These are phyloP conservation scores for Avena insularis DNA, from an alignment of 176 grass and related monocot genomes.

Conservation along the genomic window DNA sequence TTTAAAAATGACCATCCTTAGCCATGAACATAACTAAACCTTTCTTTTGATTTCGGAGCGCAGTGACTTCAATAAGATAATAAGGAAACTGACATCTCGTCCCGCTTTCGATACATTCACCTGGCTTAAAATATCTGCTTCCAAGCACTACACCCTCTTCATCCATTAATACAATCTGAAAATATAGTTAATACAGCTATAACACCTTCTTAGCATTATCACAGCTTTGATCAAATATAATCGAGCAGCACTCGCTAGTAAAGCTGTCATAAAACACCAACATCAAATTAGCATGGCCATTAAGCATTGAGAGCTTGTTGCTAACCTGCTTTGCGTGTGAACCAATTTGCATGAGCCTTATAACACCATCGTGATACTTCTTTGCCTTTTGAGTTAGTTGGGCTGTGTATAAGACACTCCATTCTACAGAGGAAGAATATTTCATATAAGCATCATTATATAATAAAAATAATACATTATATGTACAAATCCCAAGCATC, in stretches of 20 bases:
- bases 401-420: conserved; percentile 75
- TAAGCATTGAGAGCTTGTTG: background rate
- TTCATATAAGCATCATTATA: conserved; percentile 17
- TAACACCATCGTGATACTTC: conserved; percentile 79
- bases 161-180: conserved; percentile 68
- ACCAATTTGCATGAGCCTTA: conserved; percentile 61
- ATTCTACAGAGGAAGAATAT: conserved; percentile 56
- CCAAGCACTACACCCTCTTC: conserved; percentile 63
- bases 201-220: conserved; percentile 20
- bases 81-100: conserved; percentile 59
- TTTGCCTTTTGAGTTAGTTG: conserved; percentile 87
- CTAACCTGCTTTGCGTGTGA: conserved; percentile 73
- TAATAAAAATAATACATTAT: background rate
- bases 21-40: conserved; percentile 53
- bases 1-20: background rate
- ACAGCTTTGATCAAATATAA: conserved; percentile 14
- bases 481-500: conserved; percentile 21
- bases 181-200: conserved; percentile 22
- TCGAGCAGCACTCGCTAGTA: conserved; percentile 26
- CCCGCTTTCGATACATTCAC: conserved; percentile 68
- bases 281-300: conserved; percentile 28
- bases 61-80: conserved; percentile 71
- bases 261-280: conserved; percentile 7
- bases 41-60: conserved; percentile 41
- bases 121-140: conserved; percentile 67